Conservation (phyloP, 192 early-diverging fungal species). For the Bifiguratus adelaidae region DNA sequence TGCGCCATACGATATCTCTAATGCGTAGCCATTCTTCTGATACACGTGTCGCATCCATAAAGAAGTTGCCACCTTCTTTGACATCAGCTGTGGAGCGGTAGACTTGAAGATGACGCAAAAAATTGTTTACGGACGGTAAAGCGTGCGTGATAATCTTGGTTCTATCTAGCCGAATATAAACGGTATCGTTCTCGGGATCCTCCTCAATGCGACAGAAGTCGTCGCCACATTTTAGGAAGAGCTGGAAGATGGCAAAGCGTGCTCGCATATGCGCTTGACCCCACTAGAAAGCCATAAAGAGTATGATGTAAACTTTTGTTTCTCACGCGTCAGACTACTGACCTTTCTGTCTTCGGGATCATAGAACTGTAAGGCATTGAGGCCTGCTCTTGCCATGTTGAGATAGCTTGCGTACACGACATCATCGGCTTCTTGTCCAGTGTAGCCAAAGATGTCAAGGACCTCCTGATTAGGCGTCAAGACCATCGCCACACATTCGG, state of each 20-base stretch:
- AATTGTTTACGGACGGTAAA: conserved; percentile 33
- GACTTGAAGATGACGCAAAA: conserved; percentile 43
- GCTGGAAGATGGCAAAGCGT: conserved; percentile 40
- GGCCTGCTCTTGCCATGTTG: conserved; percentile 47
- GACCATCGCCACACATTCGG: conserved; percentile 40
- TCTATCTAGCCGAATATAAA: conserved; percentile 37
- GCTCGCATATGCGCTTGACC: conserved; percentile 55
- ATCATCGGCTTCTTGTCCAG: conserved; percentile 31
- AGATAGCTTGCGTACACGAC: conserved; percentile 35
- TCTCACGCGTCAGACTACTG: not conserved
- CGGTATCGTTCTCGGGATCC: conserved; percentile 10
- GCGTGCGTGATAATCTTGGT: conserved; percentile 35
- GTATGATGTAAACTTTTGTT: conserved; percentile 4
- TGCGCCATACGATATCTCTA: conserved; percentile 36
- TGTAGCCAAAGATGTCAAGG: conserved; percentile 36
- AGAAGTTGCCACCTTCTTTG: conserved; percentile 27
- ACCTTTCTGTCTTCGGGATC: conserved; percentile 26
- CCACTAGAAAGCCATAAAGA: conserved; percentile 23
- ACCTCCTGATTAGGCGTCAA: conserved; percentile 25
- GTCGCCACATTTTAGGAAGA: conserved; percentile 30
- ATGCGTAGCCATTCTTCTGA: conserved; percentile 29
- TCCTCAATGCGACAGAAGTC: conserved; percentile 20
- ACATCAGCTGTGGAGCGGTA: conserved; percentile 50
- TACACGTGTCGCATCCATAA: conserved; percentile 32
- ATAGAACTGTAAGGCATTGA: conserved; percentile 40